Base-by-base conservation (phyloP, 257 asterid genomes). In the Capsicum baccatum region DNA sequence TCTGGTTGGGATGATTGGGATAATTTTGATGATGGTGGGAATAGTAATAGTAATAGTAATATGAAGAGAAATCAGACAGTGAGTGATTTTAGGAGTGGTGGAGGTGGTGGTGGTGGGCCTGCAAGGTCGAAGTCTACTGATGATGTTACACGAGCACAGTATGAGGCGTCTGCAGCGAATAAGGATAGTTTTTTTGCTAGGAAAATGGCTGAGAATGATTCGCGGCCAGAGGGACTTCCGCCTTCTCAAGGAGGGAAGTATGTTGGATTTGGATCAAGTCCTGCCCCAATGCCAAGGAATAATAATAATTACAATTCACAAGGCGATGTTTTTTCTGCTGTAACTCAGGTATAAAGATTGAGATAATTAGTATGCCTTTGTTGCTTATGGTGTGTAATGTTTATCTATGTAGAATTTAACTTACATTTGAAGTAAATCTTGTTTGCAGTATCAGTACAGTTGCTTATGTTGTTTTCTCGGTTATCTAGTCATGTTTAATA, bases 191-290 rank as follows among this genome's bases (percentile, higher is more conserved):
- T 91, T 87, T 96, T 96, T 70, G 87, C 97, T 3, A 90, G 88
- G 88, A 94, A 87, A 86, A 89, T 94, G 84, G 86, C 85, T 15
- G 98, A 96, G 85, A 96, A 96, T 76, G 91, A 92, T 80, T 87
- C 94, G 2, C 83, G 92, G 71, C 99, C 98, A 0, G 98, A 93
- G 89, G 98, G 99, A 42, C 68, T 96, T 74, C 98, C 94, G 10
- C 99, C 99, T 9, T 94, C 99, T n/a, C 94, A 94, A 85, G 99
- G 98, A 7, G 99, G 98, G 79, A 95, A 95, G 90, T 95, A 93
- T 85, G 97, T 95, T 13, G 99, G 99, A 44, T 95, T 94, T 82
- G 98, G 99, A 57, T 93, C 99, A 8, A 90, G 66, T 87, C 93
- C 95, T 10, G 83, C 87, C 7, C 93, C 94, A 0, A 3, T 89